Evolutionary conservation across 2,329 filamentous ascomycete genomes (phyloP), one percentile per base, ranked within the genome.

Genomic region (Aspergillus tanneri): DNA sequence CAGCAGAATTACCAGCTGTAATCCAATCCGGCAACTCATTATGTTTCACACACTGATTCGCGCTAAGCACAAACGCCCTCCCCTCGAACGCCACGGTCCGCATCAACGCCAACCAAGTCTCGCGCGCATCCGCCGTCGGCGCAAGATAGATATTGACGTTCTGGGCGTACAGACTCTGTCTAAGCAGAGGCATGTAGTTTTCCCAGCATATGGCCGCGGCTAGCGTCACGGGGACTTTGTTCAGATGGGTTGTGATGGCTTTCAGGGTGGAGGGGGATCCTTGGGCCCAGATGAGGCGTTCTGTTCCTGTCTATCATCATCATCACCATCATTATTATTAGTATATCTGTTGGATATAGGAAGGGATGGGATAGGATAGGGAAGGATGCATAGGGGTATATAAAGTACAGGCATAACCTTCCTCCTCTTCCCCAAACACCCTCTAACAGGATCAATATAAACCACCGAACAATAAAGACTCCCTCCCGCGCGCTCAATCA

Each of bases 141-240:
- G 91, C 90, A 2, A 96, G 81, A 70, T 92, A 96, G 10, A 96
- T 73, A 66, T 95, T 95, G 61, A 96, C 84, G 64, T 95, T 95
- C 69, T 96, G 92, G 2, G 83, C 80, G 68, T 96, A 97, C 28
- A 96, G 77, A 12, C 83, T 80, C 65, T 95, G 87, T 14, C 92
- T 82, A 6, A 96, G 76, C 14, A 96, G 74, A 0, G 91, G 91
- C 90, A 96, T 96, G 72, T 92, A 95, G 68, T 88, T 96, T 69
- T 97, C 91, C 91, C 91, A 96, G 76, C 91, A 96, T 57, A 97
- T 95, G 3, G 90, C 92, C 3, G 87, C 84, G 0, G 86, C 91
- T 50, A 96, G 80, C 47, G 88, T 92, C 51, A 96, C 72, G 54
- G 83, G 84, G 2, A 90, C 81, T 41, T 89, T 90, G 52, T 86